A percentile compares a stretch with the other conserved stretches of the same genome.
Conservation (phyloP, 306 rosid genomes). For the Ochetophila trinervis region DNA sequence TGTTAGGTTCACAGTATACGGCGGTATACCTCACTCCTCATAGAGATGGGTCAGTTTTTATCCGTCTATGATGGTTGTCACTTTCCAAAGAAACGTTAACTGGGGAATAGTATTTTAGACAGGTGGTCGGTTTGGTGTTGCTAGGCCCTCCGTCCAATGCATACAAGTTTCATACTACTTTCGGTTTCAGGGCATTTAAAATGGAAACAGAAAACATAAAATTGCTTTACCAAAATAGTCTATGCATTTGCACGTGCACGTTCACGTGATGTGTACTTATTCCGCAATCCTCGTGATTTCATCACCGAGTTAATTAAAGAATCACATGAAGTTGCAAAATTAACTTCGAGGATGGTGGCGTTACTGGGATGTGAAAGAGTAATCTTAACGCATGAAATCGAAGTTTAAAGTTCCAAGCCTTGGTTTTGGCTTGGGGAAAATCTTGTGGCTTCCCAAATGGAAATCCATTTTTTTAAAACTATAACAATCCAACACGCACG, state of each 20-base stretch:
- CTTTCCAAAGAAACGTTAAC: conserved; percentile 18
- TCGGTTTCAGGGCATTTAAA: neutral
- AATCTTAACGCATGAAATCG: too few species aligned
- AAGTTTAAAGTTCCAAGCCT: too few species aligned
- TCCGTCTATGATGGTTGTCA: conserved; percentile 12
- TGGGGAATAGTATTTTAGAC: neutral
- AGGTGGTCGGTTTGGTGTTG: conserved; percentile 25
- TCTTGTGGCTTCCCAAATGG: too few species aligned
- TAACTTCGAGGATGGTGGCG: too few species aligned
- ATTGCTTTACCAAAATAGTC: too few species aligned
- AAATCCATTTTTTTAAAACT: too few species aligned
- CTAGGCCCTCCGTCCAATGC: neutral
- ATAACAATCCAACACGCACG: too few species aligned
- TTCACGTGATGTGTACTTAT: neutral
- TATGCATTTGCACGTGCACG: neutral
- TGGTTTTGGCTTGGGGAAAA: too few species aligned
- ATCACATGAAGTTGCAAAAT: too few species aligned
- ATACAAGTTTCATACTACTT: neutral
- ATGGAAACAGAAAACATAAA: neutral
- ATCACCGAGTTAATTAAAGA: too few species aligned
- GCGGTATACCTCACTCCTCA: neutral
- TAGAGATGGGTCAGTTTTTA: conserved; percentile 5
- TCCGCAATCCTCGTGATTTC: too few species aligned
- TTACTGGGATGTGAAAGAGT: too few species aligned
- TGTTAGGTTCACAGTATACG: conserved; percentile 9